A percentile compares a stretch with the other conserved stretches of the same genome.
Conservation (phyloP, 192 early-diverging fungal species). For the Backusella westeae region DNA sequence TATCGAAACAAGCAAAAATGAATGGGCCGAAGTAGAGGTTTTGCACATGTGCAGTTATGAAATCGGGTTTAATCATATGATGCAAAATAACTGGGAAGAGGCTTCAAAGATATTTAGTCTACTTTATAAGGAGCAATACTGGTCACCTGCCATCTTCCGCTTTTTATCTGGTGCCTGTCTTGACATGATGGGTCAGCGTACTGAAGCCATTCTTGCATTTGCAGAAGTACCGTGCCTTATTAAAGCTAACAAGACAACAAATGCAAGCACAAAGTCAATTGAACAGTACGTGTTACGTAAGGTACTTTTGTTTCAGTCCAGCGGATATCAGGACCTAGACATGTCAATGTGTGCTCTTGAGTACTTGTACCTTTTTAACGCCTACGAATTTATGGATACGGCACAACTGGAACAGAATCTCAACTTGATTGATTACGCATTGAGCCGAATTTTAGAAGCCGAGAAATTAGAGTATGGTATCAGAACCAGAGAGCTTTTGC, state of each 20-base stretch:
- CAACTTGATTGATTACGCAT: conserved; percentile 19
- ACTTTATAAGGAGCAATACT: conserved; percentile 42
- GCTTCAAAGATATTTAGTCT: conserved; percentile 12
- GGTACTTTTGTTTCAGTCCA: conserved; percentile 40
- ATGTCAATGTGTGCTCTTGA: conserved; percentile 44
- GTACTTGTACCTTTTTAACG: conserved; percentile 51
- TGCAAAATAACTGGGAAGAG: conserved; percentile 30
- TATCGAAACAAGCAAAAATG: conserved; percentile 33
- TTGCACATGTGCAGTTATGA: conserved; percentile 27
- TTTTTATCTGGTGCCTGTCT: conserved; percentile 47
- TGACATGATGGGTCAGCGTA: conserved; percentile 61
- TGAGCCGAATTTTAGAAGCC: conserved; percentile 23
- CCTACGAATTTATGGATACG: conserved; percentile 44
- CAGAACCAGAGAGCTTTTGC: conserved; percentile 30
- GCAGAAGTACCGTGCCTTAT: conserved; percentile 42
- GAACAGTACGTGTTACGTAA: conserved; percentile 52
- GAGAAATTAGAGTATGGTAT: conserved; percentile 36
- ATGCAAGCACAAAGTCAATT: conserved; percentile 39
- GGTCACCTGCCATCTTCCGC: conserved; percentile 48
- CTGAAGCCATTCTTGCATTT: conserved; percentile 71
- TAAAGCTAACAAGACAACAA: conserved; percentile 38
- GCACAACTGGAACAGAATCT: conserved; percentile 28
- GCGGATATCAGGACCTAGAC: conserved; percentile 39
- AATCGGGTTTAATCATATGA: conserved; percentile 30
- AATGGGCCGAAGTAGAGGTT: conserved; percentile 34